These are phyloP conservation scores for Fraxinus floribunda DNA, from an alignment of 305 asterid species.

Conservation along the genomic window DNA sequence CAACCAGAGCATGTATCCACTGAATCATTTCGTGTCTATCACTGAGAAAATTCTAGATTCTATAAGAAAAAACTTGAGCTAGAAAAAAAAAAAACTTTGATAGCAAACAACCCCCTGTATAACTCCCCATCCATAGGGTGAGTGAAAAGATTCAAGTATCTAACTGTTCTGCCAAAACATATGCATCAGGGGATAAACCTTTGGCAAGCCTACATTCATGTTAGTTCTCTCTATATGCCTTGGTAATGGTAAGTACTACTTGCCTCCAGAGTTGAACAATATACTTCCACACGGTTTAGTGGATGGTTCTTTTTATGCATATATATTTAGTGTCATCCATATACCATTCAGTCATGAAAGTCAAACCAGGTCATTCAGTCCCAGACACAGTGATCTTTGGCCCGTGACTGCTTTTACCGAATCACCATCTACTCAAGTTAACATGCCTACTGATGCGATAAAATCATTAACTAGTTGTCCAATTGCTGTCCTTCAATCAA, in stretches of 20 bases:
- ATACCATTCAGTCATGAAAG: not conserved
- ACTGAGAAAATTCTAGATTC: not conserved
- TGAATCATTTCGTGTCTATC: not conserved
- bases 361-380: not conserved
- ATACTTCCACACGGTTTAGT: not conserved
- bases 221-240: not conserved
- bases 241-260: no score
- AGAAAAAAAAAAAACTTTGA: not conserved
- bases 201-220: not conserved
- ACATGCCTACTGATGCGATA: not conserved
- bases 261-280: not conserved
- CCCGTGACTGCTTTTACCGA: not conserved
- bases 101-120: not conserved
- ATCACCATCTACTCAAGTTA: not conserved
- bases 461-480: not conserved
- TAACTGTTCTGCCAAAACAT: not conserved
- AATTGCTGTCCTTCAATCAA: no score
- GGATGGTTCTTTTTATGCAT: not conserved
- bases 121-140: not conserved
- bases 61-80: not conserved
- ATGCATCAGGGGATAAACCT: not conserved
- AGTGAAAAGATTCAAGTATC: not conserved
- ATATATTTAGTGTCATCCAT: not conserved
- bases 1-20: not conserved
- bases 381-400: not conserved